phyloP scores from a whole-genome alignment of 768 basidiomycete species.

The Suillus discolor region DNA sequence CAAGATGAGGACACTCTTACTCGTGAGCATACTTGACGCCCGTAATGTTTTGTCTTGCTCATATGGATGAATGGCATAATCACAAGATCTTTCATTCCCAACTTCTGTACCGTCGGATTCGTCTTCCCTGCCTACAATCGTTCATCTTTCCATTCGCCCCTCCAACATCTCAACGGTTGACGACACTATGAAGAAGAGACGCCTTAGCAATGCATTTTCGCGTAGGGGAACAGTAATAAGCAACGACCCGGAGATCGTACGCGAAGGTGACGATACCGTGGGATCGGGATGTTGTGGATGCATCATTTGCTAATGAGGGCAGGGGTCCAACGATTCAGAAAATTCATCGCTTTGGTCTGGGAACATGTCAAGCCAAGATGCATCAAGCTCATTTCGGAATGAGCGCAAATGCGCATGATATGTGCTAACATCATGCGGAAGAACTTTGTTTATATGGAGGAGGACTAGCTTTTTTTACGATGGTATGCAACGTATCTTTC shows the following conservation, averaged over 20 bases:
- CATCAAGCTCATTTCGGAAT: not conserved
- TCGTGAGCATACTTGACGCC: conserved; percentile 44
- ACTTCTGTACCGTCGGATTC: conserved; percentile 32
- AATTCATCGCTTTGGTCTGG: not conserved
- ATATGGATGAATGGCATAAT: not conserved
- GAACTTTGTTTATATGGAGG: not conserved
- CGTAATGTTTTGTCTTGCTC: not conserved
- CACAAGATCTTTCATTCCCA: conserved; percentile 34
- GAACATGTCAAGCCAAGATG: not conserved
- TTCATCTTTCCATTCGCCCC: conserved; percentile 74
- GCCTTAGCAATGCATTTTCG: conserved; percentile 30
- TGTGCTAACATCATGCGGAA: not conserved
- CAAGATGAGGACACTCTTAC: conserved; percentile 80
- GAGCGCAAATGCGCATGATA: too few species aligned
- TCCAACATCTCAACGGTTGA: conserved; percentile 53
- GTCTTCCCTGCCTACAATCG: conserved; percentile 54
- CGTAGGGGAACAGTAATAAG: conserved; percentile 18
- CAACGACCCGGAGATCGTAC: conserved; percentile 16
- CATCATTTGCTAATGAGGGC: conserved; percentile 36
- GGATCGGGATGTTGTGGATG: conserved; percentile 38
- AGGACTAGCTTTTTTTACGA: conserved; percentile 1
- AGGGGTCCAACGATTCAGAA: not conserved
- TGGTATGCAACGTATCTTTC: not conserved
- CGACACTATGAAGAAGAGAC: conserved; percentile 53
- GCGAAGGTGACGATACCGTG: conserved; percentile 23